Evolutionary conservation across 768 basidiomycete species (phyloP).

Genomic region (Hericium rajendrae): DNA sequence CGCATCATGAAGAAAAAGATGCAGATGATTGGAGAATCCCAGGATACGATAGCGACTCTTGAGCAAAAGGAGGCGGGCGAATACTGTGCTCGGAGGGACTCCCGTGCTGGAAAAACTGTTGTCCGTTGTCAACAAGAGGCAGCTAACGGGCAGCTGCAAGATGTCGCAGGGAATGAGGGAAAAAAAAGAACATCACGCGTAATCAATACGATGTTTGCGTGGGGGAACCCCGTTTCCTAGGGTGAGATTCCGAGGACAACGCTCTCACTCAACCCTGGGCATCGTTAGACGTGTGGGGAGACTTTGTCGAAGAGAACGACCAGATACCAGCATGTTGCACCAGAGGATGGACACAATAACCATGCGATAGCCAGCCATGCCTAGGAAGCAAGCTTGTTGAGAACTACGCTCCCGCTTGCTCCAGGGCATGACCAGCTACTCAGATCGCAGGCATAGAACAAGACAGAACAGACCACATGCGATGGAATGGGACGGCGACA

Average conservation of each 20-base stretch:
- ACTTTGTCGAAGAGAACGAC: not conserved
- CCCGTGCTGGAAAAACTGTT: too few relatives aligned
- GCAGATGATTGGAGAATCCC: too few relatives aligned
- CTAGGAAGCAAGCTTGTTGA: constrained; percentile 29
- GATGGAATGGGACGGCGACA: not conserved
- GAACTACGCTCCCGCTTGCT: constrained; percentile 35
- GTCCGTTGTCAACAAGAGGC: too few relatives aligned
- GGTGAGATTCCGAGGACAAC: constrained; percentile 24
- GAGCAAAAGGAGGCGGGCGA: too few relatives aligned
- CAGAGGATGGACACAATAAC: too few relatives aligned
- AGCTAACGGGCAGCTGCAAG: too few relatives aligned
- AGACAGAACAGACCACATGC: not conserved
- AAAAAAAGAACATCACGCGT: too few relatives aligned
- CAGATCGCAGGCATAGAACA: not conserved
- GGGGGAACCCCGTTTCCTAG: not conserved
- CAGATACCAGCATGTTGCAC: not conserved
- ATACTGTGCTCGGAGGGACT: too few relatives aligned
- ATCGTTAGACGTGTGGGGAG: not conserved
- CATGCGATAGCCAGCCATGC: not conserved
- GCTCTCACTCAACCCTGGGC: constrained; percentile 19
- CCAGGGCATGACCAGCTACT: not conserved
- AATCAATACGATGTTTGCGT: too few relatives aligned
- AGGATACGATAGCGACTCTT: too few relatives aligned
- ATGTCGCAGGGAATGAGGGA: too few relatives aligned
- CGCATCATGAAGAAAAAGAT: too few relatives aligned